These are phyloP conservation scores for Suhomyces terraborum DNA, from an alignment of 1,139 yeast genomes.

Conservation along the genomic window DNA sequence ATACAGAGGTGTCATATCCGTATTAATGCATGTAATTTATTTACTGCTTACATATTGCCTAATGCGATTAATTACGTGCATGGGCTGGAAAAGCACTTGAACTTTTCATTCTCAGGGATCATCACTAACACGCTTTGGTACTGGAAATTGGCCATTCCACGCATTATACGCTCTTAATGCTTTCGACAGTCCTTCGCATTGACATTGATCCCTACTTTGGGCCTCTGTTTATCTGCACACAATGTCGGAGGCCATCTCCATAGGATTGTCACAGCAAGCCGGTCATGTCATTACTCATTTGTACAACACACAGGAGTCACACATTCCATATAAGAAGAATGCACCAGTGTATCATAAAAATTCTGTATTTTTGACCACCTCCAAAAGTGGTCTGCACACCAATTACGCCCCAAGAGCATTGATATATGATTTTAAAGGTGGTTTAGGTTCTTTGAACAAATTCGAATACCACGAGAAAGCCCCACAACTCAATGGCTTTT, in stretches of 20 bases:
- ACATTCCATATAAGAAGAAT: constrained; percentile 51
- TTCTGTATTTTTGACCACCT: constrained; percentile 31
- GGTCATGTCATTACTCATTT: constrained; percentile 78
- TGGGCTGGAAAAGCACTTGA: not conserved
- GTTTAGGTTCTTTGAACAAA: constrained; percentile 61
- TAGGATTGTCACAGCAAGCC: constrained; percentile 71
- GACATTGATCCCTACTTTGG: not conserved
- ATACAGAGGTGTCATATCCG: too few relatives aligned
- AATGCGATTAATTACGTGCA: constrained; percentile 4
- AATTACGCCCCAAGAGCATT: constrained; percentile 79
- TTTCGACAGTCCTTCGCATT: not conserved
- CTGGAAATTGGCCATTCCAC: not conserved
- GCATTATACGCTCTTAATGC: too few relatives aligned
- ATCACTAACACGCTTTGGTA: too few relatives aligned
- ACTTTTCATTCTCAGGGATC: not conserved
- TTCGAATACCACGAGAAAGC: constrained; percentile 47
- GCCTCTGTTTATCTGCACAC: not conserved
- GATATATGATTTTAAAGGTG: constrained; percentile 73
- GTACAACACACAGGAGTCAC: constrained; percentile 75
- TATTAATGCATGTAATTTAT: not conserved
- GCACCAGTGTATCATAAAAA: constrained; percentile 33
- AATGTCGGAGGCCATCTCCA: constrained; percentile 72
- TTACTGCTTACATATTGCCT: constrained; percentile 1
- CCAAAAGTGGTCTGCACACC: constrained; percentile 47
- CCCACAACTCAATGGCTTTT: constrained; percentile 13